These are phyloP conservation scores for Tricholoma sp. DNA, from an alignment of 768 basidiomycete species.

Conservation along the genomic window DNA sequence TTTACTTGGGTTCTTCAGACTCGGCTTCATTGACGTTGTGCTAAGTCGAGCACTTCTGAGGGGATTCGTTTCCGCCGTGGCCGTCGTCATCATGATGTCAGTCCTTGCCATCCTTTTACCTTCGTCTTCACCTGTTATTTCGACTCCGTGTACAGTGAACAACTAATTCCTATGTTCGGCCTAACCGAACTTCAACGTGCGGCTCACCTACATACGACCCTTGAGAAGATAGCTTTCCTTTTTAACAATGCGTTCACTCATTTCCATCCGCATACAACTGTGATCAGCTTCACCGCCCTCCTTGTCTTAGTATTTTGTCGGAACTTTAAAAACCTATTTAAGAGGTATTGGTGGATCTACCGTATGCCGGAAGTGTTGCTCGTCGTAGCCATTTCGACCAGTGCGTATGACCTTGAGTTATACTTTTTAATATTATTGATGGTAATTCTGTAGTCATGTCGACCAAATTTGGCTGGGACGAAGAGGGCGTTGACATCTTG, in stretches of 20 bases:
- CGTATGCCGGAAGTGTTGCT: constrained; percentile 88
- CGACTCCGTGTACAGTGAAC: constrained; percentile 46
- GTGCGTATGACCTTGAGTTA: constrained; percentile 38
- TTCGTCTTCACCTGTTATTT: neutral
- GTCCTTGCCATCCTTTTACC: constrained; percentile 19
- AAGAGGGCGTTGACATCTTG: constrained; percentile 76
- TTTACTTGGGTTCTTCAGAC: constrained; percentile 76
- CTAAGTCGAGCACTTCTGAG: constrained; percentile 83
- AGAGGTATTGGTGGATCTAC: constrained; percentile 64
- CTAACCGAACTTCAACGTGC: constrained; percentile 49
- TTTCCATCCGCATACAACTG: constrained; percentile 60
- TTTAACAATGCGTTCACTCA: constrained; percentile 50
- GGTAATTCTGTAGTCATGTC: constrained; percentile 50
- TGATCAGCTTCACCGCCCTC: constrained; percentile 72
- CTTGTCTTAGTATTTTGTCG: constrained; percentile 58
- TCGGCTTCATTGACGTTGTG: constrained; percentile 93
- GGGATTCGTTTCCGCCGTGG: constrained; percentile 84
- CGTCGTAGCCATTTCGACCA: constrained; percentile 76
- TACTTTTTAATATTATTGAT: neutral
- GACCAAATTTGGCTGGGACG: constrained; percentile 66
- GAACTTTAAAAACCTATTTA: constrained; percentile 51
- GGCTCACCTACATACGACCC: constrained; percentile 58
- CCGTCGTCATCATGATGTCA: constrained; percentile 79
- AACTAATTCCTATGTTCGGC: constrained; percentile 89
- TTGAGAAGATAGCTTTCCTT: constrained; percentile 78